These are phyloP conservation scores for Boletus tylopilopsis DNA, from an alignment of 768 basidiomycete species.

Conservation along the genomic window DNA sequence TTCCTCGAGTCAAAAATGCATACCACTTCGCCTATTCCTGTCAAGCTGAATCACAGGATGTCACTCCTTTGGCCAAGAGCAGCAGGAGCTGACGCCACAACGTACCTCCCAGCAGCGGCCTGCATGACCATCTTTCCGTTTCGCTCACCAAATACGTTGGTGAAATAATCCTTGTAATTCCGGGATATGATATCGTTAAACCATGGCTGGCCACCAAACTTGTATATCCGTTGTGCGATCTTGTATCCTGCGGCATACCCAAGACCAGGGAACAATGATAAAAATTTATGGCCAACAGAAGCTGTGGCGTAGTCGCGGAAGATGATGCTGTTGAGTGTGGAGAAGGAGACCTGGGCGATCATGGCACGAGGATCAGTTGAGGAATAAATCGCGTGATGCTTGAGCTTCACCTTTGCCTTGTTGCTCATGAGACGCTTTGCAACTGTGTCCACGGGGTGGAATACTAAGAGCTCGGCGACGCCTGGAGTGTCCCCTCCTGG, in stretches of 20 bases:
- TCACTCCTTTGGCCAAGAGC: background rate
- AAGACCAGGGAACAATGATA: slow-evolving; percentile 96
- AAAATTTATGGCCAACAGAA: slow-evolving; percentile 59
- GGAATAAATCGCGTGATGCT: background rate
- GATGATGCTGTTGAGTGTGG: slow-evolving; percentile 69
- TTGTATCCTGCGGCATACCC: slow-evolving; percentile 99
- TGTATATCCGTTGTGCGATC: slow-evolving; percentile 89
- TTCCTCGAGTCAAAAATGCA: slow-evolving; percentile 12
- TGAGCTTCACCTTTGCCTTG: slow-evolving; percentile 64
- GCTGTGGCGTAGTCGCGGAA: slow-evolving; percentile 83
- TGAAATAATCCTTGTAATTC: slow-evolving; percentile 80
- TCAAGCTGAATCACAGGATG: slow-evolving; percentile 41
- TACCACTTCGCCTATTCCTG: slow-evolving; percentile 93
- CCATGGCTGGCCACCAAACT: slow-evolving; percentile 98
- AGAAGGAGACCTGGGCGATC: slow-evolving; percentile 51
- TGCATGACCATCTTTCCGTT: slow-evolving; percentile 96
- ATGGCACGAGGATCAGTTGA: background rate
- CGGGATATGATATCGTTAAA: slow-evolving; percentile 89
- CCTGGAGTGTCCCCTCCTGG: slow-evolving; percentile 45
- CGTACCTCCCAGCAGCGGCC: slow-evolving; percentile 88
- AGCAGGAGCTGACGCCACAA: background rate
- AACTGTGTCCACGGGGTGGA: slow-evolving; percentile 95
- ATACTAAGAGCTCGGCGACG: slow-evolving; percentile 90
- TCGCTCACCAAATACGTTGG: slow-evolving; percentile 84
- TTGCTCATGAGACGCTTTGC: slow-evolving; percentile 99